Evolutionary conservation across 2,329 filamentous ascomycete species (phyloP).

Genomic region (Cytospora chrysosperma): DNA sequence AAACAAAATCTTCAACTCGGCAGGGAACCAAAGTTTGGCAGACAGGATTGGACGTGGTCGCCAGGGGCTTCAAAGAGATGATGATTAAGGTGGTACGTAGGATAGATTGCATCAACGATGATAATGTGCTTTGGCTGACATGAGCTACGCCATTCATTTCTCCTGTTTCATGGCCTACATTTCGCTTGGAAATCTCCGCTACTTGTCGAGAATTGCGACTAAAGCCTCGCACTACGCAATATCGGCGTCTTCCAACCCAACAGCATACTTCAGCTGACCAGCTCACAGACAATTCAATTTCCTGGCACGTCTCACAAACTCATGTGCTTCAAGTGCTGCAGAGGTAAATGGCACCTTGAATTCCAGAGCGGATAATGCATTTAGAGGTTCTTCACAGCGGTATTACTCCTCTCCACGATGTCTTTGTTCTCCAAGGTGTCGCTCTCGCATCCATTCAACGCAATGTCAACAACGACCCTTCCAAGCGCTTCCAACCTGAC

Average conservation of each 20-base stretch:
- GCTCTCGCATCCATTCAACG: neutral
- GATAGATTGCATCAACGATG: conserved; percentile 2
- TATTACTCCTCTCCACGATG: neutral
- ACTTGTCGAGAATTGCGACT: neutral
- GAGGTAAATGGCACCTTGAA: no score
- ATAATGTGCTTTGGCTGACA: neutral
- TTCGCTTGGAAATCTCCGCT: neutral
- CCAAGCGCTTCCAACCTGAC: neutral
- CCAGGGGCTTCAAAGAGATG: conserved; percentile 46
- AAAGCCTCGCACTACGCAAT: neutral
- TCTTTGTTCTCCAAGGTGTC: neutral
- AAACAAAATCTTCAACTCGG: conserved; percentile 61
- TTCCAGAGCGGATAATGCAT: neutral
- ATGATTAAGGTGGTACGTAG: conserved; percentile 35
- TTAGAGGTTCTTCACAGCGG: neutral
- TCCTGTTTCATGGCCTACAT: neutral
- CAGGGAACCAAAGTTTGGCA: conserved; percentile 49
- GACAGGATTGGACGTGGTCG: conserved; percentile 51
- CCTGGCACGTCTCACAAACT: no score
- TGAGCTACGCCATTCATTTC: neutral
- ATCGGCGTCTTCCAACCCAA: neutral
- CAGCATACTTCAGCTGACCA: neutral
- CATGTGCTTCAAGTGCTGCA: neutral
- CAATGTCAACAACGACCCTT: neutral
- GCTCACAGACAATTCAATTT: no score